phyloP scores from a whole-genome alignment of 345 rosid species.

The rapeseed (Brassica napus) region Da-Ae NC_063436.1:25706501-25707000 shows the following conservation, averaged over 20 bases:
- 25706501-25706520: no score
- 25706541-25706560: no score
- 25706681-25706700: background rate
- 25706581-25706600: background rate
- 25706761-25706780: background rate
- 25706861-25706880: background rate
- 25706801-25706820: background rate
- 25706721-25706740: background rate
- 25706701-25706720: no score
- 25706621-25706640: background rate
- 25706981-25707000: no score
- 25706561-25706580: background rate
- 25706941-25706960: no score
- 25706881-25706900: no score
- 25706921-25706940: no score
- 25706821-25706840: slow-evolving; percentile 1
- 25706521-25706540: no score
- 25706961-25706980: no score
- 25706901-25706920: no score
- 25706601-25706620: background rate
- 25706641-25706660: background rate
- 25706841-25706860: background rate
- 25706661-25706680: background rate
- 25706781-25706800: background rate
- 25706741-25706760: background rate